Evolutionary conservation across 345 rosid species (phyloP), one percentile per base, ranked within the genome.

Genomic region (Syzygium oleosum): DNA sequence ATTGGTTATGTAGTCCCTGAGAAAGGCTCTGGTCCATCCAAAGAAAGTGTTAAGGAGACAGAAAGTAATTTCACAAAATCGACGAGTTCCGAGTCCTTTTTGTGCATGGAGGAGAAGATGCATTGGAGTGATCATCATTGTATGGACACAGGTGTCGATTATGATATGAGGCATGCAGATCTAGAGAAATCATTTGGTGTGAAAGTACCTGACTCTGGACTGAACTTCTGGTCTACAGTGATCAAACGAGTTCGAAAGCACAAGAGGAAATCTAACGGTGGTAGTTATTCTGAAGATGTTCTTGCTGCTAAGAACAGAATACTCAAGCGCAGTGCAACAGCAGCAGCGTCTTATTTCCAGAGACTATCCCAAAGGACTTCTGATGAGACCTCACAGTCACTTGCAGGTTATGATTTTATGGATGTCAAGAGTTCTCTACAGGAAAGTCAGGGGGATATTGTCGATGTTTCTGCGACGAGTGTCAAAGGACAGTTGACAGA

Each of bases 131-230:
- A 96, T 90, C 96, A 93, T 89, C 99, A 94, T 86, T 94, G 96
- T 85, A 91, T 94, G 93, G 98, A 97, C 90, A 91, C 94, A 17
- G 94, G 98, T 86, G 91, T 93, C 93, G 94, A 95, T 86, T 97
- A 96, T 91, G 94, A 95, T 52, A 91, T 90, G 91, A 97, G 94
- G 91, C 99, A 96, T 90, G 98, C 99, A 13, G 98, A 96, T 85
- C 90, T 97, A 88, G 99, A 97, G 93, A 96, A 94, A 91, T 95
- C 98, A 49, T 97, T 97, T 91, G 99, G 99, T 79, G 92, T 94
- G 73, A 96, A 96, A 85, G 90, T 95, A 86, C 95, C 96, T 87
- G 97, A 95, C 89, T 90, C 95, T 31, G 96, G 98, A 86, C 93
- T 93, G 87, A 95, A 93, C 85, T 92, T 94, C 85, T 95, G 94